Percentiles rank a stretch among this genome's conserved stretches.
Evolutionary conservation across 805 yeast genomes (phyloP).

Genomic region (Candida chauliodis): DNA sequence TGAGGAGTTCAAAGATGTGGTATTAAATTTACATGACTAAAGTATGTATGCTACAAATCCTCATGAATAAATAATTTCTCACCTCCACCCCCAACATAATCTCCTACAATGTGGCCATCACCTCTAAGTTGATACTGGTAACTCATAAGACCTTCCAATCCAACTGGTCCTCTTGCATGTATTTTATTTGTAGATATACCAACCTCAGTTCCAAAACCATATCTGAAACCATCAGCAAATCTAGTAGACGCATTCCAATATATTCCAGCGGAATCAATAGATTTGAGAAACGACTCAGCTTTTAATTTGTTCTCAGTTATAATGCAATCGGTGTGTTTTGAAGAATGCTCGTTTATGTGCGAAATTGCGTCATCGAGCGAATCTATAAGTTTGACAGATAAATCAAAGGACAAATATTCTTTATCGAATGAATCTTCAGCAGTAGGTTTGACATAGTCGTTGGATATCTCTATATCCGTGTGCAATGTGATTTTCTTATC

Average conservation of each 20-base stretch:
- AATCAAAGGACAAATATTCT: slow-evolving; percentile 80
- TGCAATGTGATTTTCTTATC: slow-evolving; percentile 73
- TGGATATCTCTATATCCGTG: slow-evolving; percentile 45
- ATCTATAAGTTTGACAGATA: slow-evolving; percentile 66
- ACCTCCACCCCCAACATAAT: slow-evolving; percentile 93
- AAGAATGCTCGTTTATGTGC: slow-evolving; percentile 88
- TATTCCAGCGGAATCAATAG: slow-evolving; percentile 92
- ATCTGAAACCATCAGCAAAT: slow-evolving; percentile 97
- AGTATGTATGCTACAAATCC: too few relatives aligned
- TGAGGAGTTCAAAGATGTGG: slow-evolving; percentile 7
- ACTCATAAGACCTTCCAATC: slow-evolving; percentile 92
- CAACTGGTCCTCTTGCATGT: slow-evolving; percentile 98
- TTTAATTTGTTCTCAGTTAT: slow-evolving; percentile 67
- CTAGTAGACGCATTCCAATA: slow-evolving; percentile 97
- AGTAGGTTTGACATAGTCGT: slow-evolving; percentile 42
- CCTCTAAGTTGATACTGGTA: slow-evolving; percentile 94
- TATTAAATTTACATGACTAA: slow-evolving; percentile 41
- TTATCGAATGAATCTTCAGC: slow-evolving; percentile 68
- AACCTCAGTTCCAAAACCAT: slow-evolving; percentile 98
- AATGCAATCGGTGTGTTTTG: slow-evolving; percentile 94
- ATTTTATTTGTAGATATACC: slow-evolving; percentile 96
- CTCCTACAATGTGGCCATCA: slow-evolving; percentile 87
- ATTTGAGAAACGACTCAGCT: slow-evolving; percentile 77
- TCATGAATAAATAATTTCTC: slow-evolving; percentile 70
- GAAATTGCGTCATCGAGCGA: slow-evolving; percentile 68